A percentile compares a stretch with the other conserved stretches of the same genome.
Conservation (phyloP, 805 yeast genomes). For the Blastobotrys terrestris region DNA sequence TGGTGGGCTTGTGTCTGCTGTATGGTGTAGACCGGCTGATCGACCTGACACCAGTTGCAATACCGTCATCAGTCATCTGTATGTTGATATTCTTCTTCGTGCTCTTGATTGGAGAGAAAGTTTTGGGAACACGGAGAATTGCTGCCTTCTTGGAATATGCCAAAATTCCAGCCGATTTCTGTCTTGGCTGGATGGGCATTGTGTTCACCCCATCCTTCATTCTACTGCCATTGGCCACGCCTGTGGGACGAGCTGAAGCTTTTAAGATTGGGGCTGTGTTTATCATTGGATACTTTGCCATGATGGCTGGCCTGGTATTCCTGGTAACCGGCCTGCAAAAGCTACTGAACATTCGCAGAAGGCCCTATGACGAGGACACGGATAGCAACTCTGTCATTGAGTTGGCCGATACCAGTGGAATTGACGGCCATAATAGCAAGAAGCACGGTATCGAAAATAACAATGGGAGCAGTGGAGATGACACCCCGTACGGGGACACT, state of each 20-base stretch:
- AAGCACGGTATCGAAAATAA: not conserved
- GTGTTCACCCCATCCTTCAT: slow-evolving; percentile 76
- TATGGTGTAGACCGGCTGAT: slow-evolving; percentile 51
- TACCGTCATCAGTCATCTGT: slow-evolving; percentile 67
- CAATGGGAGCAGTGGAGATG: not conserved
- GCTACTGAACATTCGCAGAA: slow-evolving; percentile 21
- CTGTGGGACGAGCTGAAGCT: slow-evolving; percentile 61
- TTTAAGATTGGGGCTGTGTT: slow-evolving; percentile 70
- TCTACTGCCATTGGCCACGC: slow-evolving; percentile 60
- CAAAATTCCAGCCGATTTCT: slow-evolving; percentile 62
- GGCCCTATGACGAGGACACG: slow-evolving; percentile 5
- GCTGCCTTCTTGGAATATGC: slow-evolving; percentile 29
- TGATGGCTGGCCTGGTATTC: slow-evolving; percentile 46
- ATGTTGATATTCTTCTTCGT: slow-evolving; percentile 54
- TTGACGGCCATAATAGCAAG: slow-evolving; percentile 3
- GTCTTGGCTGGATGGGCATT: slow-evolving; percentile 70
- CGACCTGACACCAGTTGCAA: slow-evolving; percentile 41
- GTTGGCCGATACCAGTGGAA: not conserved
- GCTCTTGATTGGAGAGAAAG: slow-evolving; percentile 35
- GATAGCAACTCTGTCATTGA: not conserved
- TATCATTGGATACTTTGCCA: slow-evolving; percentile 53
- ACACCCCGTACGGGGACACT: not conserved
- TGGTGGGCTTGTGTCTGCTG: slow-evolving; percentile 39
- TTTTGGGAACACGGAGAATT: slow-evolving; percentile 34
- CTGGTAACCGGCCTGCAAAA: slow-evolving; percentile 40